These are phyloP conservation scores for Psilocybe azurescens DNA, from an alignment of 768 basidiomycete genomes.

Conservation along the genomic window DNA sequence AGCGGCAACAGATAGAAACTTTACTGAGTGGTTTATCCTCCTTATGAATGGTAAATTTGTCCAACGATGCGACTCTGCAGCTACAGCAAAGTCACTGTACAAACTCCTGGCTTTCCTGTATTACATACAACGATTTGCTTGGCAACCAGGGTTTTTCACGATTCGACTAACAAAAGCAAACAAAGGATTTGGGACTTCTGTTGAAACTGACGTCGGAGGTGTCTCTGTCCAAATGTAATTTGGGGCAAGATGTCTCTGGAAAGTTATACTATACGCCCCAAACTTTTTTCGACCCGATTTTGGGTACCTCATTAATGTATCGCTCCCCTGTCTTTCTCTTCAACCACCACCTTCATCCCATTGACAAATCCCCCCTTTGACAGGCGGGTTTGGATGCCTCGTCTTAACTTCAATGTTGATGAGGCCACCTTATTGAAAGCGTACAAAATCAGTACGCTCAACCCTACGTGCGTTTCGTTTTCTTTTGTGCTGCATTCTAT, in stretches of 20 bases:
- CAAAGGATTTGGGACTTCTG: not conserved
- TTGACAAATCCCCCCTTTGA: not conserved
- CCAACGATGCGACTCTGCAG: too few relatives aligned
- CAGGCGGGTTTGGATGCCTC: conserved; percentile 46
- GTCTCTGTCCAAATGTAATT: not conserved
- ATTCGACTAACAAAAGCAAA: too few relatives aligned
- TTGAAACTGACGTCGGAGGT: not conserved
- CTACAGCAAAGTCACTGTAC: too few relatives aligned
- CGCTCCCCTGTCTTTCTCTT: not conserved
- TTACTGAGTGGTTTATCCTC: too few relatives aligned
- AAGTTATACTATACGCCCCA: not conserved
- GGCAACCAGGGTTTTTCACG: too few relatives aligned
- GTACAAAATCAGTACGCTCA: conserved; percentile 79
- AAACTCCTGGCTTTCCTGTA: too few relatives aligned
- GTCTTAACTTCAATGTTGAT: conserved; percentile 71
- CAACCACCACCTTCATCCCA: not conserved
- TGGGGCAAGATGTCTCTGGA: not conserved
- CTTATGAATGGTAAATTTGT: too few relatives aligned
- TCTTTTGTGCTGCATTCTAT: not conserved
- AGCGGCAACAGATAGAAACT: too few relatives aligned
- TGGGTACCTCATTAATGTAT: not conserved
- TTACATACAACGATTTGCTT: too few relatives aligned
- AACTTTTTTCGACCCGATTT: not conserved
- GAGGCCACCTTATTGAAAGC: conserved; percentile 84
- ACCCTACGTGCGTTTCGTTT: conserved; percentile 62